These are phyloP conservation scores for Colletotrichum liaoningense DNA, from an alignment of 2,329 filamentous ascomycete species.

Conservation along the genomic window DNA sequence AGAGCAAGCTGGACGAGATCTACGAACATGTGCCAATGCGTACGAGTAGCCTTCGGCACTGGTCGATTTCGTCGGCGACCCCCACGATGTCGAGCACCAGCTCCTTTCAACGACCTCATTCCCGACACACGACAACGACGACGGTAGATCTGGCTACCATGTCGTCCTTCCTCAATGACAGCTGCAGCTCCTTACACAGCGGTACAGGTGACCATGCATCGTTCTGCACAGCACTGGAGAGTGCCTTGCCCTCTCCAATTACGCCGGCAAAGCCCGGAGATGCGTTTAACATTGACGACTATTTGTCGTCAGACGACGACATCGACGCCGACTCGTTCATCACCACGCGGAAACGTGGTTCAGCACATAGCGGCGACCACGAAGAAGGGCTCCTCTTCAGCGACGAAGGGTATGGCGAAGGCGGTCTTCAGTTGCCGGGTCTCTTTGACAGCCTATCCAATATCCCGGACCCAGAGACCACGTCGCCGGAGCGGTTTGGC, in stretches of 20 bases:
- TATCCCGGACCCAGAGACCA: slow-evolving; percentile 20
- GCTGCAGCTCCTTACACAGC: slow-evolving; percentile 33
- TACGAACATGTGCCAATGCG: slow-evolving; percentile 50
- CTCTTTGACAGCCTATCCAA: slow-evolving; percentile 40
- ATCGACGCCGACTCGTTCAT: slow-evolving; percentile 50
- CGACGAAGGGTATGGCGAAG: slow-evolving; percentile 47
- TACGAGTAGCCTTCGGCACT: slow-evolving; percentile 51
- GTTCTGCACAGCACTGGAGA: slow-evolving; percentile 31
- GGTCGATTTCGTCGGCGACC: slow-evolving; percentile 56
- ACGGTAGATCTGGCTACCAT: slow-evolving; percentile 52
- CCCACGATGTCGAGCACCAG: slow-evolving; percentile 52
- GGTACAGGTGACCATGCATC: slow-evolving; percentile 31
- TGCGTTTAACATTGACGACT: slow-evolving; percentile 52
- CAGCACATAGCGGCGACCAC: slow-evolving; percentile 41
- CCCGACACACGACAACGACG: slow-evolving; percentile 57
- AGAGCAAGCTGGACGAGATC: slow-evolving; percentile 45
- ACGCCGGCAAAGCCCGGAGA: background rate
- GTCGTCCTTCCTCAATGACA: slow-evolving; percentile 31
- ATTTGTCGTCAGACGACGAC: slow-evolving; percentile 51
- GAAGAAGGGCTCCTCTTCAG: slow-evolving; percentile 53
- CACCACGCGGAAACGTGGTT: slow-evolving; percentile 2
- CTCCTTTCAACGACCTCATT: slow-evolving; percentile 53
- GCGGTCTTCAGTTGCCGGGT: slow-evolving; percentile 49
- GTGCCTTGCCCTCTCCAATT: slow-evolving; percentile 12
- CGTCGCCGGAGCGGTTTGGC: background rate